Conservation (phyloP, 2,329 filamentous ascomycete genomes). For the Periglandula ipomoeae region DNA sequence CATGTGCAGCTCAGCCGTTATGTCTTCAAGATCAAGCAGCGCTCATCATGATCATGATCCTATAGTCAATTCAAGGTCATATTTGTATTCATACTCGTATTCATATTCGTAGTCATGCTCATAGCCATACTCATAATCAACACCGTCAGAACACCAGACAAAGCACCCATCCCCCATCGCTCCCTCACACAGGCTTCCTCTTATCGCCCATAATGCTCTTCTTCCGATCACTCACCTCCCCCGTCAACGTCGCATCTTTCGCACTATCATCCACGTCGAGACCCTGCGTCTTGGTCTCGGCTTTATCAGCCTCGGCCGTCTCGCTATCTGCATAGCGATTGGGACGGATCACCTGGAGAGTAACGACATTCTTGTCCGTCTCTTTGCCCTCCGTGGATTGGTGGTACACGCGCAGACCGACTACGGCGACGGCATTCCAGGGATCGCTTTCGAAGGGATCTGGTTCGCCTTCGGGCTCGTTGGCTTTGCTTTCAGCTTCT, state of each 20-base stretch:
- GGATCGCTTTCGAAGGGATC: conserved; percentile 48
- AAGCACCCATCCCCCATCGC: no score
- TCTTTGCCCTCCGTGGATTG: conserved; percentile 28
- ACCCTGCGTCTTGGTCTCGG: conserved; percentile 19
- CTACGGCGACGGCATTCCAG: conserved; percentile 56
- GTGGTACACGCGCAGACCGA: conserved; percentile 53
- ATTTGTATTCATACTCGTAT: no score
- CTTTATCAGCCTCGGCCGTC: conserved; percentile 15
- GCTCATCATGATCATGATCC: no score
- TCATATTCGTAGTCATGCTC: no score
- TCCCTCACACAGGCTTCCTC: not conserved
- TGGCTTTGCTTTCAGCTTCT: conserved; percentile 17
- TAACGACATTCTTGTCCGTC: conserved; percentile 25
- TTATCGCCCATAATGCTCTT: conserved; percentile 25
- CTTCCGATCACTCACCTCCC: conserved; percentile 23
- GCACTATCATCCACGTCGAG: conserved; percentile 37
- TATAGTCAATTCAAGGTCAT: no score
- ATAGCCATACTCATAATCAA: no score
- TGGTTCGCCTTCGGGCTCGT: conserved; percentile 21
- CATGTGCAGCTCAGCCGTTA: no score
- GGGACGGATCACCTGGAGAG: conserved; percentile 30
- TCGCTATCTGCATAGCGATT: conserved; percentile 22
- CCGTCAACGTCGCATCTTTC: conserved; percentile 33
- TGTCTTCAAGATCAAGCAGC: no score
- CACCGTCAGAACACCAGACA: not conserved